Conservation (phyloP, 1,139 yeast species). For the Saccharomyces hybrid region DNA sequence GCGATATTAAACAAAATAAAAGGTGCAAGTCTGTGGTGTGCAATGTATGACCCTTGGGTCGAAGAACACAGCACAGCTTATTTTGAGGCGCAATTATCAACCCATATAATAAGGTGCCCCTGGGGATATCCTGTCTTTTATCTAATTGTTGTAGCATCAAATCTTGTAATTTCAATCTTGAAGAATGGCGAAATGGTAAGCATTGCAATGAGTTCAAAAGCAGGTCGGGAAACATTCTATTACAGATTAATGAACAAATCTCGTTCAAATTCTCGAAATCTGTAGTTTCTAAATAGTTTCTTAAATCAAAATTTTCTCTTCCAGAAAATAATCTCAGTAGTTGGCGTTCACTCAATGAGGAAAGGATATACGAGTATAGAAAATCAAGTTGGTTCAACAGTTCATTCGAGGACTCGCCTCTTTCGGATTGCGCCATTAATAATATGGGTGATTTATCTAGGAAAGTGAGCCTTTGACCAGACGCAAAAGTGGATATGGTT, state of each 20-base stretch:
- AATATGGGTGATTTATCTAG: conserved; percentile 62
- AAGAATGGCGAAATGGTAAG: conserved; percentile 41
- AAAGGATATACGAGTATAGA: conserved; percentile 70
- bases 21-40: conserved; percentile 66
- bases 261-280: conserved; percentile 27
- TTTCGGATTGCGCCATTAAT: conserved; percentile 62
- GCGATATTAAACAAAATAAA: conserved; percentile 53
- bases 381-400: conserved; percentile 60
- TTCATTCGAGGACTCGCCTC: conserved; percentile 47
- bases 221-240: conserved; percentile 47
- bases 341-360: conserved; percentile 71
- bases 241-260: conserved; percentile 29
- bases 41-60: conserved; percentile 57
- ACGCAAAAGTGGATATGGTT: conserved; percentile 38
- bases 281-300: conserved; percentile 55
- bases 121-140: conserved; percentile 21
- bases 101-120: conserved; percentile 49
- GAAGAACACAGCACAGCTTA: conserved; percentile 48
- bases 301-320: conserved; percentile 73
- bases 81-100: conserved; percentile 50
- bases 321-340: conserved; percentile 59
- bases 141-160: conserved; percentile 19
- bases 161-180: conserved; percentile 38
- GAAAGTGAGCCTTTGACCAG: conserved; percentile 46
- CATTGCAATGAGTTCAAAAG: conserved; percentile 58